Base-by-base conservation (phyloP, 306 rosid species). In the Rosa multiflora region DNA sequence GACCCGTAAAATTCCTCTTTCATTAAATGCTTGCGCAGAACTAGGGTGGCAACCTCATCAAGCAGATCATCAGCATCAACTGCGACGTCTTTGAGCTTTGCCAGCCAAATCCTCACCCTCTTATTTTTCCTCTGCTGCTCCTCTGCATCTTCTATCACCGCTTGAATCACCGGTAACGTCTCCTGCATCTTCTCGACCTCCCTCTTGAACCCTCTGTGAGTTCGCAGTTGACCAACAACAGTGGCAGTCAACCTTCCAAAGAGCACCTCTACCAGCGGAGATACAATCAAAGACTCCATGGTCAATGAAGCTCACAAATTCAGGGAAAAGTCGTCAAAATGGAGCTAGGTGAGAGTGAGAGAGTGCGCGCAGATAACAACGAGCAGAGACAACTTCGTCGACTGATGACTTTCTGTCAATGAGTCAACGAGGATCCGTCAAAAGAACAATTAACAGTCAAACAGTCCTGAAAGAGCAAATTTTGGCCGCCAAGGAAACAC, bases 91-190 rank as follows among this genome's bases (percentile, higher is more conserved):
- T 52, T 81, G n/a, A 62, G 84, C 69, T 81, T 72, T 6, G 5
- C 40, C 29, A 81, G 56, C 84, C 78, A 76, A 2, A 20, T 5
- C 20, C 75, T 70, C 43, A 62, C 37, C 21, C 66, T 42, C 5
- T 52, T 62, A 10, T 81, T 53, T 49, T 39, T 76, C 11, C 46
- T 47, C 48, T 81, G 73, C 69, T 42, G 73, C 35, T 18, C 73
- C 29, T 81, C 84, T 35, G 84, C 84, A n/a, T 76, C 77, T 62
- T 62, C 78, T 18, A 81, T 80, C 66, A 76, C 74, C 1, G 77
- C 77, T 14, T 76, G 77, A 61, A 81, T 49, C 40, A 64, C 17
- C 44, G 46, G 53, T 32, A 82, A 32, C 17, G 74, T 9, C n/a
- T 51, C 73, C 26, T 7, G 49, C 11, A 82, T 77, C n/a, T 10